Conservation (phyloP, 495 filamentous ascomycete genomes). For the Sporormia fimetaria region DNA sequence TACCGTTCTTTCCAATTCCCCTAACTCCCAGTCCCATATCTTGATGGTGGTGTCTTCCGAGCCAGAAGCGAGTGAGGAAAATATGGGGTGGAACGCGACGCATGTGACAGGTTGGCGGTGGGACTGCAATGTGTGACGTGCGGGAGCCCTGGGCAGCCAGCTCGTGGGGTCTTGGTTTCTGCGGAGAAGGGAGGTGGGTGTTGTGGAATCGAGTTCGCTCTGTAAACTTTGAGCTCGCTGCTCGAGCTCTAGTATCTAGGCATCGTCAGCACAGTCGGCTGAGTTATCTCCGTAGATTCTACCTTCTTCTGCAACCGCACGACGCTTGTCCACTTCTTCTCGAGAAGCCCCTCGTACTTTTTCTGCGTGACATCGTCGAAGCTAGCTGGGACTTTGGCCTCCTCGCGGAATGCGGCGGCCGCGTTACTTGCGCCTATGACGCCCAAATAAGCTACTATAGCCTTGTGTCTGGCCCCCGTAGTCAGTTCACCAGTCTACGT, state of each 20-base stretch:
- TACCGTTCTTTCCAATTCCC: constrained; percentile 80
- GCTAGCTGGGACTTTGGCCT: constrained; percentile 51
- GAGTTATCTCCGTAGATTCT: not conserved
- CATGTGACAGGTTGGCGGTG: constrained; percentile 75
- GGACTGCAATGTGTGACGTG: constrained; percentile 72
- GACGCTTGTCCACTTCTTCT: constrained; percentile 95
- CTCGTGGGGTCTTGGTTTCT: constrained; percentile 72
- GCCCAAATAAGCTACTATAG: constrained; percentile 76
- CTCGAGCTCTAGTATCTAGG: constrained; percentile 90
- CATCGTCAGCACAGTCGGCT: too few species aligned
- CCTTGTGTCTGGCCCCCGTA: constrained; percentile 59
- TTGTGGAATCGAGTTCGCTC: constrained; percentile 69
- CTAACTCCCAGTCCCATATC: constrained; percentile 97
- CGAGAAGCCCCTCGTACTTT: constrained; percentile 80
- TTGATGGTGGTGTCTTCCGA: constrained; percentile 85
- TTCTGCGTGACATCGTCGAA: constrained; percentile 69
- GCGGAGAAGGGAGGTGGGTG: constrained; percentile 68
- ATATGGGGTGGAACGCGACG: constrained; percentile 90
- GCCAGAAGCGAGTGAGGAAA: constrained; percentile 81
- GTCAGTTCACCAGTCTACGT: constrained; percentile 20
- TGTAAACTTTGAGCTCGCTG: constrained; percentile 57
- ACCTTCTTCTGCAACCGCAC: constrained; percentile 88
- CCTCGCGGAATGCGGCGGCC: constrained; percentile 54
- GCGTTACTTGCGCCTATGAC: constrained; percentile 58
- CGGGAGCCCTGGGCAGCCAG: constrained; percentile 75